These are phyloP conservation scores for Penicillium nordicum DNA, from an alignment of 2,329 filamentous ascomycete species.

Conservation along the genomic window DNA sequence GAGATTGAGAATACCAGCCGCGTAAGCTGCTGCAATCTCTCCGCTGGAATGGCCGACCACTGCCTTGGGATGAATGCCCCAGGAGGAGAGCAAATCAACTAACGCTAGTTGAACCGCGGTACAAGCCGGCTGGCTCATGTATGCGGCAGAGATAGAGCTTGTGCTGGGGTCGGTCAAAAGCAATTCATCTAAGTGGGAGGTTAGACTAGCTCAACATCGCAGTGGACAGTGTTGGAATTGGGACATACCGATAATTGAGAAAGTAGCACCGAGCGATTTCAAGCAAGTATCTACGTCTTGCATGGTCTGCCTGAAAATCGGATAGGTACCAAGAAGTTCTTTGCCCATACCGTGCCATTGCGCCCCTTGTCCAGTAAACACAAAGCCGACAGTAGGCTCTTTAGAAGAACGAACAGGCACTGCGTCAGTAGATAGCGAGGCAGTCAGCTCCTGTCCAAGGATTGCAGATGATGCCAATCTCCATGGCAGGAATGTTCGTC, in stretches of 20 bases:
- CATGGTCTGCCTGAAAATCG: slow-evolving; percentile 19
- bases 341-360: slow-evolving; percentile 37
- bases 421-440: slow-evolving; percentile 7
- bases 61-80: slow-evolving; percentile 23
- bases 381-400: slow-evolving; percentile 29
- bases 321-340: slow-evolving; percentile 26
- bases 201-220: not conserved
- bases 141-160: slow-evolving; percentile 25
- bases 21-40: slow-evolving; percentile 34
- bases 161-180: slow-evolving; percentile 11
- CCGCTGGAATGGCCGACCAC: slow-evolving; percentile 34
- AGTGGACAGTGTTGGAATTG: no score
- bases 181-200: slow-evolving; percentile 18
- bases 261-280: slow-evolving; percentile 18
- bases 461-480: slow-evolving; percentile 17
- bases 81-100: slow-evolving; percentile 27
- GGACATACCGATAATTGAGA: slow-evolving; percentile 25
- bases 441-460: slow-evolving; percentile 12
- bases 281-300: slow-evolving; percentile 15
- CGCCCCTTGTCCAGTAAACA: slow-evolving; percentile 39
- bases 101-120: slow-evolving; percentile 33
- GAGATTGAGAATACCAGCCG: slow-evolving; percentile 22
- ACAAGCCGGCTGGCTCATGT: slow-evolving; percentile 30
- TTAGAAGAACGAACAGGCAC: slow-evolving; percentile 17
- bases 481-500: slow-evolving; percentile 22